Conservation (phyloP, 768 basidiomycete genomes). For the Rhodotorula graminis region DNA sequence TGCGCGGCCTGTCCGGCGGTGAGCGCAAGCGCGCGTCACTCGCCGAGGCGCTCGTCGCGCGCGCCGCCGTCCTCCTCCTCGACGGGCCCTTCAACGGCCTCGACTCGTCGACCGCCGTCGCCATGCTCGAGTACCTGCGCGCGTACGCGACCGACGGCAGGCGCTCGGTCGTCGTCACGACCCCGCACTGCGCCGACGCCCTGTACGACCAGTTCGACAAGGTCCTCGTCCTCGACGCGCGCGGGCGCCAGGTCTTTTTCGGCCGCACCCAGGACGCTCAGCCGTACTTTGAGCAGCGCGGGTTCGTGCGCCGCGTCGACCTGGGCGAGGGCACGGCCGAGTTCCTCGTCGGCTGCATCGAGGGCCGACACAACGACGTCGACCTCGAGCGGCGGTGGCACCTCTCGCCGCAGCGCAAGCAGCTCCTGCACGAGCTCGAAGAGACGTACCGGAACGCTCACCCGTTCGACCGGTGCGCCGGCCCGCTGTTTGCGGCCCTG, state of each 20-base stretch:
- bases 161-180: slow-evolving; percentile 43
- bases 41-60: slow-evolving; percentile 49
- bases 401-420: slow-evolving; percentile 33
- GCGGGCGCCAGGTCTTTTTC: slow-evolving; percentile 68
- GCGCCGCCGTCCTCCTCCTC: slow-evolving; percentile 47
- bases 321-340: slow-evolving; percentile 43
- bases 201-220: slow-evolving; percentile 66
- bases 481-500: slow-evolving; percentile 22
- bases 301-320: slow-evolving; percentile 42
- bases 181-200: slow-evolving; percentile 64
- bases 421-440: slow-evolving; percentile 28
- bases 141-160: slow-evolving; percentile 72
- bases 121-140: slow-evolving; percentile 69
- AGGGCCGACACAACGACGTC: slow-evolving; percentile 29
- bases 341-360: slow-evolving; percentile 40
- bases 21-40: slow-evolving; percentile 53
- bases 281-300: slow-evolving; percentile 61
- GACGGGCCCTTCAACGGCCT: slow-evolving; percentile 69
- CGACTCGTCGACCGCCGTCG: slow-evolving; percentile 73
- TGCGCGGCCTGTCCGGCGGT: slow-evolving; percentile 55
- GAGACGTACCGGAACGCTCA: slow-evolving; percentile 39
- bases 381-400: slow-evolving; percentile 33
- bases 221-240: slow-evolving; percentile 70
- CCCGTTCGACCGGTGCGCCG: slow-evolving; percentile 26
- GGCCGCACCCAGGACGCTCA: slow-evolving; percentile 63